Conservation (phyloP, 257 asterid genomes). For the Solanum piurae region DNA sequence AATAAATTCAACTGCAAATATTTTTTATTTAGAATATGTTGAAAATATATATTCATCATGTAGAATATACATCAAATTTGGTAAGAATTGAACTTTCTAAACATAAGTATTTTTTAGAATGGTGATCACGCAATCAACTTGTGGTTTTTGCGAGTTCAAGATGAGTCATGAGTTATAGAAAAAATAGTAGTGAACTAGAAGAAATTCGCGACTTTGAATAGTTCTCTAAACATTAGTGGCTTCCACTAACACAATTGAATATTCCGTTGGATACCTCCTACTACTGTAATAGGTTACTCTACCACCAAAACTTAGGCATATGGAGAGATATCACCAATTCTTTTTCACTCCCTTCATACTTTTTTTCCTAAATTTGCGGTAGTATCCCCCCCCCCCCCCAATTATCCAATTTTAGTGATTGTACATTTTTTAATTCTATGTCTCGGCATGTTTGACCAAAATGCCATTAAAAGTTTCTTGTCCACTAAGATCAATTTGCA, state of each 20-base stretch:
- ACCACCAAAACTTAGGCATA: background rate
- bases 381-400: background rate
- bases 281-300: background rate
- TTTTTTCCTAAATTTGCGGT: background rate
- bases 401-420: too few relatives aligned
- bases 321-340: background rate
- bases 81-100: background rate
- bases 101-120: background rate
- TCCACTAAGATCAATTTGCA: background rate
- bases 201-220: background rate
- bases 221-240: background rate
- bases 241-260: background rate
- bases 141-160: background rate
- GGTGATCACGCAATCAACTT: background rate
- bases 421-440: too few relatives aligned
- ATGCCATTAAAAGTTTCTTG: background rate
- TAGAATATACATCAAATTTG: background rate
- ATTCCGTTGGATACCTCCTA: background rate
- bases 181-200: background rate
- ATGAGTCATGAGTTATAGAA: background rate
- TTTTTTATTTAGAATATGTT: background rate
- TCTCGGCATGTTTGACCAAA: background rate
- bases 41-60: background rate
- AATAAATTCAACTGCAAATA: background rate
- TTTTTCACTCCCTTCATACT: background rate